These are phyloP conservation scores for Penicillium rolfsii DNA, from an alignment of 2,329 filamentous ascomycete genomes.

Conservation along the genomic window DNA sequence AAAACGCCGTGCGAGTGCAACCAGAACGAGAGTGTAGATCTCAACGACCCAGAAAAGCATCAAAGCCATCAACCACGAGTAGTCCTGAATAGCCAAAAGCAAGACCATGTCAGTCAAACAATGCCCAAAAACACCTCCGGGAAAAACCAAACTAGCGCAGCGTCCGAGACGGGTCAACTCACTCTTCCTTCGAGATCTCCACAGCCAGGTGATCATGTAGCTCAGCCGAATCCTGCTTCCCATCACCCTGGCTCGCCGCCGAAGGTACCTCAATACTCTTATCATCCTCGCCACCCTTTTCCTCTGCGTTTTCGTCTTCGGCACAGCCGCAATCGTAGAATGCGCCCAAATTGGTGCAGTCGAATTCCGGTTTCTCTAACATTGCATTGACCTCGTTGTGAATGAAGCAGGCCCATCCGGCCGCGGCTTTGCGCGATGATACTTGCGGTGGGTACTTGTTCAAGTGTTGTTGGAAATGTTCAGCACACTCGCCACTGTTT, in stretches of 20 bases:
- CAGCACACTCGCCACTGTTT: constrained; percentile 64
- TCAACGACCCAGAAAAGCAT: background rate
- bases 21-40: background rate
- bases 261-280: constrained; percentile 18
- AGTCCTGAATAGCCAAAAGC: constrained; percentile 21
- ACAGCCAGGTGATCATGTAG: constrained; percentile 32
- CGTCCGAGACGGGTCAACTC: constrained; percentile 20
- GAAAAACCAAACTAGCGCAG: background rate
- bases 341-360: constrained; percentile 66
- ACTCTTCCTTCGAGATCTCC: constrained; percentile 44
- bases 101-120: constrained; percentile 19
- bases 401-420: constrained; percentile 68
- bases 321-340: constrained; percentile 70
- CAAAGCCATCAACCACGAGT: constrained; percentile 31
- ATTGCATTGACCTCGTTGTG: constrained; percentile 69
- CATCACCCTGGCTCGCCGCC: constrained; percentile 14
- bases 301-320: constrained; percentile 53
- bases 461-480: constrained; percentile 64
- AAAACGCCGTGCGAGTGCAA: constrained; percentile 9
- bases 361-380: constrained; percentile 63
- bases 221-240: constrained; percentile 9
- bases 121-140: background rate
- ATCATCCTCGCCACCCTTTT: constrained; percentile 8
- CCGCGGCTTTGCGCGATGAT: constrained; percentile 63
- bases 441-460: constrained; percentile 67